Evolutionary conservation across 371 early-diverging fungal genomes (phyloP), one percentile per base, ranked within the genome.

Genomic region (Gilbertella persicaria): DNA sequence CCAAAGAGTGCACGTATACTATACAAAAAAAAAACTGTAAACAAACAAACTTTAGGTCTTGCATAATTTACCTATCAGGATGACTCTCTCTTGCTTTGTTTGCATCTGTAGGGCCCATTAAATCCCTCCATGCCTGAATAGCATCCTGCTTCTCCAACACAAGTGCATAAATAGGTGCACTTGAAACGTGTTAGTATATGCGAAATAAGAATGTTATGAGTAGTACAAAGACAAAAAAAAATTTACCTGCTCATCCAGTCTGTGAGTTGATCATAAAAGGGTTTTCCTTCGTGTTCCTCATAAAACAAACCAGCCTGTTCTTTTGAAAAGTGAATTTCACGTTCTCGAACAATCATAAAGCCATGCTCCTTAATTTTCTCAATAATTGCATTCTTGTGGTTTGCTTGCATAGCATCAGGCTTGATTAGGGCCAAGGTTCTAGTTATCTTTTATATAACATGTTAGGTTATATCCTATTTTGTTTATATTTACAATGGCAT

Each of bases 61-160:
- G 16, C 3, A 28, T 24, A 23, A 5, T 19, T 43, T 58, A 69
- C 73, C 73, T 69, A n/a, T 56, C 59, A 14, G 93, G 91, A 0
- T 75, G 73, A 28, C 67, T 60, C 41, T 78, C 71, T 21, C 78
- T 67, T 10, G 93, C 93, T 44, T 82, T 84, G 9, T 60, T 61
- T 0, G 92, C 80, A 45, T 88, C 81, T 1, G 94, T 92, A 3
- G 90, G 85, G 0, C 94, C 94, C 50, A 91, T 88, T 2, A 89
- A 55, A 21, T 57, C 46, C 17, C 93, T 67, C 93, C 93, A 93
- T 4, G 68, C 70, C 5, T 69, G 51, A 14, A 94, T 78, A 4
- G 85, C 91, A 20, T 79, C 61, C 10, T 73, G 73, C 23, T 83
- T 88, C 53, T 84, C 80, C 20, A 93, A 64, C 0, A 89, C 80